Base-by-base conservation (phyloP, 1,284 basidiomycete genomes). In the Moniliella sp. region DNA sequence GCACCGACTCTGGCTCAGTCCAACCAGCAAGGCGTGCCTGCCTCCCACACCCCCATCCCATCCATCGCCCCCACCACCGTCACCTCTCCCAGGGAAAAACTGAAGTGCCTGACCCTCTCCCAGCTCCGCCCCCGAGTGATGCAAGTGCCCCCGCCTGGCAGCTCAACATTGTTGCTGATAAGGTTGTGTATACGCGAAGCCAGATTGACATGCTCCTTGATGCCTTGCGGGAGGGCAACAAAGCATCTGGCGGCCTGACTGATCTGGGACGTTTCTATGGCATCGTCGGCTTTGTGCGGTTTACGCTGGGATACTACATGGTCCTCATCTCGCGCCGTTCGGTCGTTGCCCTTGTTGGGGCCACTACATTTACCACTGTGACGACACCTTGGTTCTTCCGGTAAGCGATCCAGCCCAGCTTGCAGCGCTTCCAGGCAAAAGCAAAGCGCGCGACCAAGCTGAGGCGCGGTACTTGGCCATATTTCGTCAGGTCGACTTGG, bases 401-500 rank as follows among this genome's bases (percentile, higher is more conserved):
- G 48, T 59, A 4, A 55, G 50, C 25, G 50, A 55, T 27, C 34
- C 46, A 5, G 37, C 40, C n/a, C 34, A 42, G 1, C 25, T 58
- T 1, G 36, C 51, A 3, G 42, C 32, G 2, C 23, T 53, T 11
- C 42, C 45, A 4, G 50, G 48, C 1, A 41, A 54, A 1, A 45
- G 42, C 18, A 59, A 57, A 40, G 27, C 40, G 3, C 32, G 43
- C 25, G 56, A 59, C n/a, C 46, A 50, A 29, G 50, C 56, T 17
- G 52, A 56, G 25, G 36, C 35, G 28, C 65, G 68, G 18, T 61
- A 84, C 23, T 73, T 91, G 62, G 77, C 75, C 40, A 73, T 79
- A n/a, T 99, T 97, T 66, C 84, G 83, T 57, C 82, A 88, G 60
- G 86, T 97, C 3, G 91, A 99, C 50, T 72, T 97, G 66, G 78